Evolutionary conservation across 352 stramenopile genomes (phyloP), one percentile per base, ranked within the genome.

Genomic region (Phytophthora idaei): DNA sequence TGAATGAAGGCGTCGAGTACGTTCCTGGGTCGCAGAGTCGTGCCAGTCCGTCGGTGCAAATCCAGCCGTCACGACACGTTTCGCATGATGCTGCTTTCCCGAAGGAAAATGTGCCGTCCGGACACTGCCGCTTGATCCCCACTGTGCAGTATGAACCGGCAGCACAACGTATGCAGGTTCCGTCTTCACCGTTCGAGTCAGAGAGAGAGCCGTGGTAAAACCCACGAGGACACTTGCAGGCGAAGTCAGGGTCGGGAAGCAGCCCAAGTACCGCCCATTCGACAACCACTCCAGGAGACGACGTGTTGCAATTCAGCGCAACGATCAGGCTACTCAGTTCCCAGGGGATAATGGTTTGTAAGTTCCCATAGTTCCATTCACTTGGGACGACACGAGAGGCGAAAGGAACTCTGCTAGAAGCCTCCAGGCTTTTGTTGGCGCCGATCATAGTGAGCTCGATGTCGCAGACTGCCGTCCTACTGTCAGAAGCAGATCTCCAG

Each of bases 111-210:
- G 61, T 78, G 0, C 78, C 80, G 17, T 71, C 57, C 0, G 77
- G 71, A 45, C 80, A 90, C 36, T 59, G 53, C 4, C 71, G 73
- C 50, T 81, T 86, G 49, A 89, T 87, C 10, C 82, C 82, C 12
- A 74, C 80, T 0, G 71, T 69, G 47, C 82, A 90, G 49, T 80
- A 90, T 14, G 77, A 88, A 11, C 82, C 82, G 7, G 80, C 82
- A 5, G 80, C 76, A 48, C 82, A 90, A 4, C 78, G 78, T 41
- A 85, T 55, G 14, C 82, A 90, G 28, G 28, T 52, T 53, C 73
- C 71, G 6, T 47, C 17, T 29, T 37, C 36, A 44, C 56, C 25
- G 21, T 10, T 48, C 15, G 55, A 14, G 34, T 45, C 58, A 28
- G 57, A 52, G 3, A 69, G 37, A 7, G 67, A 51, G 21, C 81